Evolutionary conservation across 495 filamentous ascomycete species (phyloP).

Genomic region (Staphylotrichum tortipilum): DNA sequence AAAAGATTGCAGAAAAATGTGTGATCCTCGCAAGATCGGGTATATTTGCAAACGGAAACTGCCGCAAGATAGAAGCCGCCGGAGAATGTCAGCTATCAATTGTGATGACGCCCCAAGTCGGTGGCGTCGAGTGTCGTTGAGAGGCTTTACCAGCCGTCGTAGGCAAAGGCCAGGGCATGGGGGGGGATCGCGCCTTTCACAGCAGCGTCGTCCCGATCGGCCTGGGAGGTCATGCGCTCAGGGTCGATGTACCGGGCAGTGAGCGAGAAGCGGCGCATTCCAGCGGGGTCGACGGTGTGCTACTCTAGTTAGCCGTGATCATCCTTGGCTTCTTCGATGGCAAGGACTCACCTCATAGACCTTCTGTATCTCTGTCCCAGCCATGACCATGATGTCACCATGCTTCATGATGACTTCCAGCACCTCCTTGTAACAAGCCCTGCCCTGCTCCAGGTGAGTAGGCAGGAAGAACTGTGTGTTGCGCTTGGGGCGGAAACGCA

Average conservation of each 20-base stretch:
- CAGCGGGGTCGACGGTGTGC: conserved; percentile 53
- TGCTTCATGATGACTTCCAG: conserved; percentile 48
- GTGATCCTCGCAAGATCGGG: neutral
- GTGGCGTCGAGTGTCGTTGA: neutral
- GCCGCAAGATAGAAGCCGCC: too few relatives aligned
- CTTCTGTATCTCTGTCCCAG: conserved; percentile 61
- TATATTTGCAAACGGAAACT: neutral
- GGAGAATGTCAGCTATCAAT: too few relatives aligned
- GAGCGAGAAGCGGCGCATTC: conserved; percentile 58
- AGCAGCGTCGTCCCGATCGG: conserved; percentile 19
- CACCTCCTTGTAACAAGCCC: conserved; percentile 20
- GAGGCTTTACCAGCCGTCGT: conserved; percentile 9
- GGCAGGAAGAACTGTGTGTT: conserved; percentile 40
- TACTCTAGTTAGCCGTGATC: conserved; percentile 25
- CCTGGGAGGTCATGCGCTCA: conserved; percentile 27
- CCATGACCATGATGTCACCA: conserved; percentile 79
- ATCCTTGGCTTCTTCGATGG: neutral
- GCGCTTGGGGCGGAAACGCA: conserved; percentile 63
- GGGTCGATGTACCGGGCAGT: conserved; percentile 48
- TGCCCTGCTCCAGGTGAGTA: conserved; percentile 16
- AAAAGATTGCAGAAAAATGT: neutral
- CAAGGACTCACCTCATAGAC: conserved; percentile 55
- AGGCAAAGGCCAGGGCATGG: conserved; percentile 15
- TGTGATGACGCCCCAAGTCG: too few relatives aligned
- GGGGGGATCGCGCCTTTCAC: conserved; percentile 30